phyloP scores from a whole-genome alignment of 306 rosid species.

The Vicia faba region DNA sequence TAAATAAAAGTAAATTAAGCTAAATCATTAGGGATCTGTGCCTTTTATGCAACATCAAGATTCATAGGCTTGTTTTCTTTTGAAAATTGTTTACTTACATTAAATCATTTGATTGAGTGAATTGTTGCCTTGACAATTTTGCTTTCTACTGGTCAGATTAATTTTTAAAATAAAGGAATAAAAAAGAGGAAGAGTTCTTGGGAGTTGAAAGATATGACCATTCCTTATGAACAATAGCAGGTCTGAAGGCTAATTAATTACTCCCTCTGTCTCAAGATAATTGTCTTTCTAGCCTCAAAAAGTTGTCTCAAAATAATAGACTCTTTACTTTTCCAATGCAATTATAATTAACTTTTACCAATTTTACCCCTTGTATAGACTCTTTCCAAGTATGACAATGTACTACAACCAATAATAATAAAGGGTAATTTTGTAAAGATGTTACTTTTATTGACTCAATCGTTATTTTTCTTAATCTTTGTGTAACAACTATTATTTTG shows the following conservation, averaged over 20 bases:
- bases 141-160: neutral
- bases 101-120: conserved; percentile 29
- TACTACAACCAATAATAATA: no score
- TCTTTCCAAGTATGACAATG: no score
- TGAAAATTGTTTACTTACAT: conserved; percentile 9
- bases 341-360: no score
- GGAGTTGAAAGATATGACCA: neutral
- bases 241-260: conserved; percentile 23
- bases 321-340: no score
- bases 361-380: no score
- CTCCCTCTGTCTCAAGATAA: no score
- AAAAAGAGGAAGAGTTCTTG: conserved; percentile 6
- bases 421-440: no score
- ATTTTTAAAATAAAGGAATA: conserved; percentile 2
- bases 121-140: conserved; percentile 10
- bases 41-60: conserved; percentile 18
- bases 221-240: neutral
- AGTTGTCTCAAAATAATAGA: no score
- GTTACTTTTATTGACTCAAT: no score
- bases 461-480: no score
- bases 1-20: conserved; percentile 14
- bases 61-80: neutral
- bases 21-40: conserved; percentile 1
- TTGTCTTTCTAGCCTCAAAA: no score
- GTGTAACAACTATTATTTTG: no score